Base-by-base conservation (phyloP, 805 yeast species). In the Lachancea cidri region DNA sequence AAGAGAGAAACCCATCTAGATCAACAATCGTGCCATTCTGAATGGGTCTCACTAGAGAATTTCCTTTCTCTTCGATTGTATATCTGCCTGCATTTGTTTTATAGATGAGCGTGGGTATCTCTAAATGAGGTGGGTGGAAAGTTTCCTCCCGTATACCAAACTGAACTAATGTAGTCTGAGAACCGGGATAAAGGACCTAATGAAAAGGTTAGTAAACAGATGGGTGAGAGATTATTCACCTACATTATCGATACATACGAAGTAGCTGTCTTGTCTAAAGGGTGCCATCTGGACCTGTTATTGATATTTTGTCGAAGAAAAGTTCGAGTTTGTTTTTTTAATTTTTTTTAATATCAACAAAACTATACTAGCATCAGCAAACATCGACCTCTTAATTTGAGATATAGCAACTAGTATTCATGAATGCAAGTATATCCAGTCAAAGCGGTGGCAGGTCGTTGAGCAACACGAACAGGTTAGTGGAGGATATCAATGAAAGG, bases 61-160 rank as follows among this genome's bases (percentile, higher is more conserved):
- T 53, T 20, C 67, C 70, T 24, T 60, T 72, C 4, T 45, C 60
- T 52, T 46, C 46, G 22, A 55, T 61, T 47, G 67, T 53, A 48
- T 60, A 47, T 55, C 64, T 42, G 20, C 60, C 56, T 8, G 58
- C 54, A n/a, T 40, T 42, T 4, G 41, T 42, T 38, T 65, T 68
- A 58, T 76, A 84, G 6, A 91, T 94, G 29, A 70, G 70, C 0
- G 96, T 80, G n/a, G 96, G 95, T 20, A 88, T 69, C 42, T 77
- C 77, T 48, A 74, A 76, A 18, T 79, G 75, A 1, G 97, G 95
- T 2, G 93, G 86, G 6, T 83, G 66, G 46, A 86, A 71, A 1
- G 57, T 53, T 30, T 58, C 65, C 51, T 83, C 94, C 19, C 73
- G 70, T 19, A 89, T 68, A 2, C 96, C 96, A 58, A 85, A 80